phyloP scores from a whole-genome alignment of 2,329 filamentous ascomycete species.

The Nigrograna mackinnonii region DNA sequence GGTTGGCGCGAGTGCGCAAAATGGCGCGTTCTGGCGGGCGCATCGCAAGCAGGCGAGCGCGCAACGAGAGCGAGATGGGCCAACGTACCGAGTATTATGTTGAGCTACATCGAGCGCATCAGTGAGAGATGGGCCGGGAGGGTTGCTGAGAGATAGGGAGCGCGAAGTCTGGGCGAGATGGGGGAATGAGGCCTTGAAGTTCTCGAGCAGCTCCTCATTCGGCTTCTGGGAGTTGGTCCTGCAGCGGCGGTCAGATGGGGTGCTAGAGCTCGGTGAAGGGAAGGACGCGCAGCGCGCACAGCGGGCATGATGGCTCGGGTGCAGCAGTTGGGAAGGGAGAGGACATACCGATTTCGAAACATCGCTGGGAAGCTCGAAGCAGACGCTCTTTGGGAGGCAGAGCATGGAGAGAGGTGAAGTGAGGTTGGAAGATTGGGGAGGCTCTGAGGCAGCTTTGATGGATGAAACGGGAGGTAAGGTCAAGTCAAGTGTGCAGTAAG shows the following conservation, averaged over 20 bases:
- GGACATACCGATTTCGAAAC: slow-evolving; percentile 53
- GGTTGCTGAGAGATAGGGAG: slow-evolving; percentile 46
- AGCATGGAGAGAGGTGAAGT: slow-evolving; percentile 35
- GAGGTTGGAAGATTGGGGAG: slow-evolving; percentile 27
- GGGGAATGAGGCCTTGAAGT: slow-evolving; percentile 83
- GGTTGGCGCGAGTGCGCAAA: slow-evolving; percentile 1
- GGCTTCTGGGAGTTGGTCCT: slow-evolving; percentile 85
- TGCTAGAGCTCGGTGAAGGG: slow-evolving; percentile 6
- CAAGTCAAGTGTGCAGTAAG: slow-evolving; percentile 25
- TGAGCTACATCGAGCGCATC: slow-evolving; percentile 52
- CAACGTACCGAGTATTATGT: slow-evolving; percentile 45
- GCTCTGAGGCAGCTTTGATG: slow-evolving; percentile 19
- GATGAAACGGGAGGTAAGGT: slow-evolving; percentile 40
- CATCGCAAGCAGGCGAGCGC: slow-evolving; percentile 11
- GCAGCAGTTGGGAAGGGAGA: background rate
- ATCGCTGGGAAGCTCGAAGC: slow-evolving; percentile 41
- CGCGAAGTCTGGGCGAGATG: slow-evolving; percentile 56
- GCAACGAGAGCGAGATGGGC: slow-evolving; percentile 12
- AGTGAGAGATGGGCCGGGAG: slow-evolving; percentile 50
- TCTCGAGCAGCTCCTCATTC: slow-evolving; percentile 78
- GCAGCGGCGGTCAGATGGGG: slow-evolving; percentile 22
- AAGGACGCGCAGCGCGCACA: slow-evolving; percentile 31
- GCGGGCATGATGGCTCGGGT: slow-evolving; percentile 15
- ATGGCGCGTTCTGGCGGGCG: slow-evolving; percentile 12
- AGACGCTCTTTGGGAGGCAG: slow-evolving; percentile 19